Evolutionary conservation across 179 eudicot genomes (phyloP), one percentile per base, ranked within the genome.

Genomic region (Heliamphora pulchella): DNA sequence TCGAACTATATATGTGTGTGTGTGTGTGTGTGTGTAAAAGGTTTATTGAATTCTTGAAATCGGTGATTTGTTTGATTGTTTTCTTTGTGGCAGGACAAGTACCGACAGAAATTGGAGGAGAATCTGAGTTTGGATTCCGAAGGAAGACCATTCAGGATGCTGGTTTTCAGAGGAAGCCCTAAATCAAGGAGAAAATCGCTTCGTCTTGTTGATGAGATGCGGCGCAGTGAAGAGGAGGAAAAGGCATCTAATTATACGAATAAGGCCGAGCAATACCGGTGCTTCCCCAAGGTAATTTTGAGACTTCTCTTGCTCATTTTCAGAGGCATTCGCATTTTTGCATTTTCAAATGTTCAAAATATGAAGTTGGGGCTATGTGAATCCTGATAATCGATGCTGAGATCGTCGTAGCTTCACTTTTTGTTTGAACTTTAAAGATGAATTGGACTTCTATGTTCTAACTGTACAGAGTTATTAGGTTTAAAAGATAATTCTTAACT

Each of bases 111-210:
- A 57, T 39, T 87, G 82, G 77, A 77, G 71, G 85, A 82, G 22
- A 81, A 77, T 78, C 78, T 87, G 65, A 85, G 59, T 2, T 54
- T 83, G 73, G 88, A 87, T 66, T 62, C 78, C 41, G 86, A 77
- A 51, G 88, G 88, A 63, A 83, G 86, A 71, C 89, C 85, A 61
- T 87, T 87, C 78, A 84, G 80, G 71, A 85, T 87, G 86, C 66
- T 87, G 77, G 86, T 83, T 74, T 87, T 85, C 86, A 81, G 89
- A 62, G 89, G 89, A 41, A 85, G 87, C 79, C 88, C 87, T 9
- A 85, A 87, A 85, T 71, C 86, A 41, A 85, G 83, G 46, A 74
- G 86, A 74, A 84, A 82, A 79, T 69, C 79, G 13, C 62, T 47
- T 13, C 80, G 82, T 22, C 67, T 66, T 31, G 65, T 84, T 54